phyloP scores from a whole-genome alignment of 371 early-diverging fungal genomes.

The Entomophthora muscae region DNA sequence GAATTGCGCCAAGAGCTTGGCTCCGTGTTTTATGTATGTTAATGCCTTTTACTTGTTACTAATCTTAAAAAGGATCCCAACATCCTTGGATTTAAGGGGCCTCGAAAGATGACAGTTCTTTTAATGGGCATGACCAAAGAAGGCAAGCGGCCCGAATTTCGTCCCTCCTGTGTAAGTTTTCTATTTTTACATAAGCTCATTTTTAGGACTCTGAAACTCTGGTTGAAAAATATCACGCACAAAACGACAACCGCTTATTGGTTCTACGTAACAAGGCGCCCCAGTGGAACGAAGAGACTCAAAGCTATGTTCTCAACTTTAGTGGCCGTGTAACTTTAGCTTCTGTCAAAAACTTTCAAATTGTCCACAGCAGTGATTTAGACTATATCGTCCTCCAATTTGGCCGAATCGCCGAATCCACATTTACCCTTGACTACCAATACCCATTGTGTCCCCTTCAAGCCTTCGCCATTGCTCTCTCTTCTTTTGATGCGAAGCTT shows the following conservation, averaged over 20 bases:
- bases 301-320: constrained; percentile 90
- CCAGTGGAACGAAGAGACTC: constrained; percentile 87
- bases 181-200: neutral
- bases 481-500: constrained; percentile 78
- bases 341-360: constrained; percentile 95
- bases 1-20: constrained; percentile 49
- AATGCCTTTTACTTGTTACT: neutral
- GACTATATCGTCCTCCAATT: constrained; percentile 94
- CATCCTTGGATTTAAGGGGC: constrained; percentile 78
- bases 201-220: neutral
- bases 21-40: constrained; percentile 58
- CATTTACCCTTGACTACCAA: constrained; percentile 84
- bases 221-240: neutral
- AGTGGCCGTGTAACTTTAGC: constrained; percentile 84
- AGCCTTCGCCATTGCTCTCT: constrained; percentile 86
- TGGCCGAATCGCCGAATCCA: constrained; percentile 62
- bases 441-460: constrained; percentile 87
- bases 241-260: constrained; percentile 31
- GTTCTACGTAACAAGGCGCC: constrained; percentile 78
- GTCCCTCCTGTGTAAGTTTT: constrained; percentile 26
- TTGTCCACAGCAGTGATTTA: constrained; percentile 79
- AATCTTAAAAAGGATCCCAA: constrained; percentile 53
- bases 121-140: constrained; percentile 48
- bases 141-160: constrained; percentile 36
- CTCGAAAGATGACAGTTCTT: constrained; percentile 79